Percentiles rank a stretch among this genome's conserved stretches.
These are phyloP conservation scores for Daedalea quercina DNA, from an alignment of 768 basidiomycete genomes.

Conservation along the genomic window DNA sequence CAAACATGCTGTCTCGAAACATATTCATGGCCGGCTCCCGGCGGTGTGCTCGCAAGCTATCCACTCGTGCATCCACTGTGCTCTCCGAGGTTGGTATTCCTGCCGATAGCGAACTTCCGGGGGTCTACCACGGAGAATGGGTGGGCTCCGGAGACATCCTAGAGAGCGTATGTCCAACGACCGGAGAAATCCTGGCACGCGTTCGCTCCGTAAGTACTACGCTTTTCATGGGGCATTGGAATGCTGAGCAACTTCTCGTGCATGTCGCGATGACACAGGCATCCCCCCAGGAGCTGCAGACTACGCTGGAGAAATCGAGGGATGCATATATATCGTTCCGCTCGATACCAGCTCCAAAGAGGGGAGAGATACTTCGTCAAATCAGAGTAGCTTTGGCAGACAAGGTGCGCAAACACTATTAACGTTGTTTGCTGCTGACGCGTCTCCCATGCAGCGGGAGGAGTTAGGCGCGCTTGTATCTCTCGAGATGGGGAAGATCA, in stretches of 20 bases:
- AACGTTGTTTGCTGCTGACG: not conserved
- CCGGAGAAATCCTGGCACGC: conserved; percentile 76
- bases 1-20: too few species aligned
- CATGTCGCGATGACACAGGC: conserved; percentile 47
- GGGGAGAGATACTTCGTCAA: conserved; percentile 86
- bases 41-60: conserved; percentile 35
- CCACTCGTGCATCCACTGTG: conserved; percentile 62
- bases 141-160: conserved; percentile 66
- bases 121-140: conserved; percentile 84
- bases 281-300: conserved; percentile 64
- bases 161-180: conserved; percentile 75
- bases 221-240: not conserved
- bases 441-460: conserved; percentile 44
- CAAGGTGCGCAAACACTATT: conserved; percentile 66
- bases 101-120: conserved; percentile 47
- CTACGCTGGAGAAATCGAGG: conserved; percentile 58
- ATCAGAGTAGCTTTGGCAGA: conserved; percentile 74
- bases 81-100: conserved; percentile 60
- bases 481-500: conserved; percentile 89
- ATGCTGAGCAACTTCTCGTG: too few species aligned
- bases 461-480: conserved; percentile 78
- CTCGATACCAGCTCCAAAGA: conserved; percentile 75
- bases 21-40: not conserved
- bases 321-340: conserved; percentile 72
- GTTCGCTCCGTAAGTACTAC: conserved; percentile 55